Evolutionary conservation across 768 basidiomycete genomes (phyloP).

Genomic region (Lactarius indigo): DNA sequence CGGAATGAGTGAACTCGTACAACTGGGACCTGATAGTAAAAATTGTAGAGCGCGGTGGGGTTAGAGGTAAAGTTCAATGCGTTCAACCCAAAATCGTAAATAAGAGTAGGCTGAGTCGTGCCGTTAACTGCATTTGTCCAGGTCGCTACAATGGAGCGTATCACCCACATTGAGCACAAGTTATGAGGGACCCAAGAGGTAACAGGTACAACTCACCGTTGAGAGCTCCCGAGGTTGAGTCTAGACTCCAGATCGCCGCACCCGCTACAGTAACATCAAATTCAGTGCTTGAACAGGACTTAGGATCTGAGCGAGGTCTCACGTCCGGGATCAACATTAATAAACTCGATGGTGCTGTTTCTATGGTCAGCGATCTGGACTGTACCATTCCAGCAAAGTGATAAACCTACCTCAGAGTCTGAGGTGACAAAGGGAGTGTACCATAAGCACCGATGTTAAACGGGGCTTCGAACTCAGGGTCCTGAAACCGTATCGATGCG

Average conservation of each 20-base stretch:
- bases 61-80: neutral
- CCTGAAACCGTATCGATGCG: neutral
- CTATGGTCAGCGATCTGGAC: neutral
- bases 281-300: neutral
- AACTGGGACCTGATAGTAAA: neutral
- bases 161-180: neutral
- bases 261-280: neutral
- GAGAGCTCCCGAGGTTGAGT: neutral
- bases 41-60: neutral
- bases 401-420: neutral
- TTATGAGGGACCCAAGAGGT: neutral
- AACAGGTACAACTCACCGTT: neutral
- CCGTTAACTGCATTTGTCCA: neutral
- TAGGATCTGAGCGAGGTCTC: neutral
- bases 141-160: neutral
- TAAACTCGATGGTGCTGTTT: neutral
- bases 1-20: neutral
- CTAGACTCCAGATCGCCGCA: neutral
- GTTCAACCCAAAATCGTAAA: neutral
- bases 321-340: neutral
- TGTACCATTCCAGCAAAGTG: neutral
- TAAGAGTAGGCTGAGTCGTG: neutral
- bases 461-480: neutral
- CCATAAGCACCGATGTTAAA: neutral
- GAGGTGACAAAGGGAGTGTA: neutral